phyloP scores from a whole-genome alignment of 176 grass and related monocot genomes.

The Avena eriantha region DNA sequence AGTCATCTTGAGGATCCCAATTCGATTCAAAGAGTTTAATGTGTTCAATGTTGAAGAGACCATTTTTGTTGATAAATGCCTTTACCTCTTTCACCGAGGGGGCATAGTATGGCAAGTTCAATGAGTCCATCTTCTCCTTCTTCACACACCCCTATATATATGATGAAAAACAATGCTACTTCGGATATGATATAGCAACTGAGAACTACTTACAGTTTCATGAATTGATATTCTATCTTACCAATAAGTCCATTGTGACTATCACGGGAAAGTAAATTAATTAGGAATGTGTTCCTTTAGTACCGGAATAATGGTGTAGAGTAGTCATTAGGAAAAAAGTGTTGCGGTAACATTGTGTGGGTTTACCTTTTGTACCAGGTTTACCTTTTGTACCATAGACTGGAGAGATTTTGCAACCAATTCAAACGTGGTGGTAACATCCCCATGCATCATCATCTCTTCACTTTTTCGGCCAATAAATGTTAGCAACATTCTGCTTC shows the following conservation, averaged over 20 bases:
- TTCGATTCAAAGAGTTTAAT: background rate
- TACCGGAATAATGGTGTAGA: background rate
- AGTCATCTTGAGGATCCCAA: constrained; percentile 9
- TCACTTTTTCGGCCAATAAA: constrained; percentile 32
- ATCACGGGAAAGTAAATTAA: background rate
- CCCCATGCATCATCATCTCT: background rate
- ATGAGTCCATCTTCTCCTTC: background rate
- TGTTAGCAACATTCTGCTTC: constrained; percentile 49
- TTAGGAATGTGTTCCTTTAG: background rate
- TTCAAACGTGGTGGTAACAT: background rate
- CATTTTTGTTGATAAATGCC: background rate
- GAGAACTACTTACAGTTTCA: background rate
- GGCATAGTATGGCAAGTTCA: background rate
- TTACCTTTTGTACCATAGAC: no score
- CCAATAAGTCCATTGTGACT: background rate
- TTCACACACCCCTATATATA: background rate
- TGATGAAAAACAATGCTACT: background rate
- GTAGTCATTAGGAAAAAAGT: background rate
- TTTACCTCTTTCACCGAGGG: background rate
- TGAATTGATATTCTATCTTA: background rate
- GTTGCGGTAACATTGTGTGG: background rate
- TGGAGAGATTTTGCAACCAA: constrained; percentile 31
- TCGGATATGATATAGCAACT: background rate
- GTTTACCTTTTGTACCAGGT: constrained; percentile 50
- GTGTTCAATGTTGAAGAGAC: background rate